Percentiles rank a stretch among this genome's conserved stretches.
phyloP scores from a whole-genome alignment of 176 grass and related monocot genomes.

The Eragrostis curvula region DNA sequence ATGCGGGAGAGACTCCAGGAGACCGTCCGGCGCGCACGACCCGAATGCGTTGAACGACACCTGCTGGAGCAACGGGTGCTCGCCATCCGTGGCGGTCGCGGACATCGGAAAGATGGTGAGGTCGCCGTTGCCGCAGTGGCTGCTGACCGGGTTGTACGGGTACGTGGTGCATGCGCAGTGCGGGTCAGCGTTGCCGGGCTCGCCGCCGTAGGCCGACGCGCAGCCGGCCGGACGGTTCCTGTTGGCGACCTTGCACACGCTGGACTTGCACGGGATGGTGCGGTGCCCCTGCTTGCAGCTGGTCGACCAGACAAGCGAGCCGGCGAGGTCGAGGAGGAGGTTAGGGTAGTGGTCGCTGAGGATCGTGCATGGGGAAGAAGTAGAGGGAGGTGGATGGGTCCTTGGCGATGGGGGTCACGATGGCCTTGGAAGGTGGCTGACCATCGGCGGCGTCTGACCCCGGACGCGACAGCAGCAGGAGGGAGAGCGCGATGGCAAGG shows the following conservation, averaged over 20 bases:
- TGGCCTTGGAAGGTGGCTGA: not conserved
- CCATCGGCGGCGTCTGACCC: not conserved
- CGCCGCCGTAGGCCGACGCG: too few relatives aligned
- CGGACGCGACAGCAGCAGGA: not conserved
- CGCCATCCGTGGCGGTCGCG: slow-evolving; percentile 40
- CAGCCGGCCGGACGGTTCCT: too few relatives aligned
- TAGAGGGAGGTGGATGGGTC: slow-evolving; percentile 16
- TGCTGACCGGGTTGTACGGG: too few relatives aligned
- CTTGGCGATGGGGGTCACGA: slow-evolving; percentile 20
- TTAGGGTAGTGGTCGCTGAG: slow-evolving; percentile 18
- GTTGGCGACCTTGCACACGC: too few relatives aligned
- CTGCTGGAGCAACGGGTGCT: slow-evolving; percentile 9
- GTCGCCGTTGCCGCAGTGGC: slow-evolving; percentile 23
- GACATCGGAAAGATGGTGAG: slow-evolving; percentile 15
- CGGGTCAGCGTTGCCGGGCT: too few relatives aligned
- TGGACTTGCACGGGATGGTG: too few relatives aligned
- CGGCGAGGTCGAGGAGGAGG: slow-evolving; percentile 32
- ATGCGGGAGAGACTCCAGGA: too few relatives aligned
- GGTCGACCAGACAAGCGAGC: slow-evolving; percentile 30
- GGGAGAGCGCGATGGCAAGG: too few relatives aligned
- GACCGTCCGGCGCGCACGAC: too few relatives aligned
- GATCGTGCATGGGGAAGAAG: slow-evolving; percentile 5
- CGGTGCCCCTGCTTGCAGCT: not conserved
- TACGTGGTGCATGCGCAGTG: too few relatives aligned
- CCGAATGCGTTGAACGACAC: too few relatives aligned